Percentiles rank a stretch among this genome's conserved stretches.
Evolutionary conservation across 257 asterid genomes (phyloP).

Genomic region (Hygrophila difformis): DNA sequence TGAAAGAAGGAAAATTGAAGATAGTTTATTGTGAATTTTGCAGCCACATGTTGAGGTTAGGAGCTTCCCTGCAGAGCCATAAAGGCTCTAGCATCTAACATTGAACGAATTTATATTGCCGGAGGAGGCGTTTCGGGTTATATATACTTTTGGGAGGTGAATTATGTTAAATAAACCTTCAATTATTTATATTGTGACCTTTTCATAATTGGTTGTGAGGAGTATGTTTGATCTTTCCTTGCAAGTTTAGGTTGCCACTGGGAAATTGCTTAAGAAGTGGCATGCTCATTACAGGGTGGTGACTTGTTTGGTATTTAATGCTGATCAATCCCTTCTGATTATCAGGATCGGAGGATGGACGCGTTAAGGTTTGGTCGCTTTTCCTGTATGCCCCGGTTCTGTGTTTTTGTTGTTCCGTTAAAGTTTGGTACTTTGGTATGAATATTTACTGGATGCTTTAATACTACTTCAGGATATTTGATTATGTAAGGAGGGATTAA

Average conservation of each 20-base stretch:
- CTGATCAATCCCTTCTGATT: conserved; percentile 80
- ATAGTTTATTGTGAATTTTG: conserved; percentile 12
- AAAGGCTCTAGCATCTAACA: conserved; percentile 52
- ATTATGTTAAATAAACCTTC: not conserved
- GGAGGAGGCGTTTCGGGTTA: conserved; percentile 87
- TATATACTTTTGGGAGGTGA: conserved; percentile 91
- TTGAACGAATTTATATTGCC: conserved; percentile 65
- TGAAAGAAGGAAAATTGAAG: no score
- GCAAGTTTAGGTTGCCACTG: conserved; percentile 56
- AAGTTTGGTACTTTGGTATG: not conserved
- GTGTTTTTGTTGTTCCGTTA: not conserved
- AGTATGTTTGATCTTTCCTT: not conserved
- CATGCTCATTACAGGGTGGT: conserved; percentile 83
- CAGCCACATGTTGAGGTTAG: conserved; percentile 87
- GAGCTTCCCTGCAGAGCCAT: conserved; percentile 78
- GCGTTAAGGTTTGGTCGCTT: conserved; percentile 94
- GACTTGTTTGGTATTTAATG: conserved; percentile 64
- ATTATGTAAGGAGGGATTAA: conserved; percentile 44
- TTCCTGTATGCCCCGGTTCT: conserved; percentile 43
- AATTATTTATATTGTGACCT: not conserved
- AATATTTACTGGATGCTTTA: conserved; percentile 8
- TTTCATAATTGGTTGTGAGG: conserved; percentile 4
- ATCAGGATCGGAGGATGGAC: conserved; percentile 94
- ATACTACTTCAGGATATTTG: conserved; percentile 57
- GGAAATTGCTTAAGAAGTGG: conserved; percentile 86